Evolutionary conservation across 2,329 filamentous ascomycete species (phyloP).

Genomic region (Alternaria longipes): DNA sequence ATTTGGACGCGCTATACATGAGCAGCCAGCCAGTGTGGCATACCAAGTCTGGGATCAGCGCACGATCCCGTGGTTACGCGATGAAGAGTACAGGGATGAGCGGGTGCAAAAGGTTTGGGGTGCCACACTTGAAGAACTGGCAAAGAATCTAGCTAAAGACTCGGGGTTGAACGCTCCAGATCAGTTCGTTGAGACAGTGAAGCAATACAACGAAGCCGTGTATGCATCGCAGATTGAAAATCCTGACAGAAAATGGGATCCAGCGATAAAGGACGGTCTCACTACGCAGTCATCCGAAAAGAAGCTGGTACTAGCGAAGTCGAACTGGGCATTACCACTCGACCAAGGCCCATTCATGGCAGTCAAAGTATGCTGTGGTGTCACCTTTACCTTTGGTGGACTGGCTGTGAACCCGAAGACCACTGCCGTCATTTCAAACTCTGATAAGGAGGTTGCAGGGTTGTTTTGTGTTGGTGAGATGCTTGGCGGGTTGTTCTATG

Average conservation of each 20-base stretch:
- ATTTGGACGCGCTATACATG: conserved; percentile 69
- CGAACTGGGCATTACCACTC: conserved; percentile 72
- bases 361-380: conserved; percentile 70
- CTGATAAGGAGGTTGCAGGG: conserved; percentile 60
- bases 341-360: conserved; percentile 67
- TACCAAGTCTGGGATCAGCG: conserved; percentile 72
- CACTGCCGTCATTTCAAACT: conserved; percentile 60
- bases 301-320: conserved; percentile 63
- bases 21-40: conserved; percentile 65
- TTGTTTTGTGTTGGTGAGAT: conserved; percentile 72
- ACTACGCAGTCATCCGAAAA: conserved; percentile 64
- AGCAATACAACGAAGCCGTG: conserved; percentile 68
- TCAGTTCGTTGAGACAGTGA: conserved; percentile 62
- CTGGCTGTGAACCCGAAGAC: conserved; percentile 65
- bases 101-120: conserved; percentile 64
- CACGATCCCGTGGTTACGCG: conserved; percentile 62
- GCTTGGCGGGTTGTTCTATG: conserved; percentile 59
- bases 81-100: conserved; percentile 70
- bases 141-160: conserved; percentile 55
- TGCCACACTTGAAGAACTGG: conserved; percentile 64
- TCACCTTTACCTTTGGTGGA: conserved; percentile 76
- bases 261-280: conserved; percentile 67
- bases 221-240: conserved; percentile 58
- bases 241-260: conserved; percentile 62
- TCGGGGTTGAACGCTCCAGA: conserved; percentile 59